Conservation (phyloP, 169 alveolate genomes). For the Plasmodium gallinaceum region DNA sequence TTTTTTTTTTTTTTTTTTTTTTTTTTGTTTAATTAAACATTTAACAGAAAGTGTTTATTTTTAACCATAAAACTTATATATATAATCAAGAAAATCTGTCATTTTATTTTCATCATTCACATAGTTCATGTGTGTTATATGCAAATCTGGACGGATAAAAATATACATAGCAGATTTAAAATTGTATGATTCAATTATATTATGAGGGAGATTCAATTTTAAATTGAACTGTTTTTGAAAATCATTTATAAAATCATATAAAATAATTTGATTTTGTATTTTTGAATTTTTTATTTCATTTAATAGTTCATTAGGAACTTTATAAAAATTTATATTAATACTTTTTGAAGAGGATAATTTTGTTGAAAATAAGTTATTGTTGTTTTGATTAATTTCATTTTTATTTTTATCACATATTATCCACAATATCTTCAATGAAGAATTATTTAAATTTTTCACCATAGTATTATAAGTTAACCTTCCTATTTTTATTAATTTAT, state of each 20-base stretch:
- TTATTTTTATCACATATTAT: conserved; percentile 17
- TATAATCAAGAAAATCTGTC: conserved; percentile 20
- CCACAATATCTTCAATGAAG: conserved; percentile 27
- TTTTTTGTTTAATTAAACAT: no score
- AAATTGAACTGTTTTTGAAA: conserved; percentile 42
- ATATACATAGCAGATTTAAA: conserved; percentile 46
- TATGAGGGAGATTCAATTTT: conserved; percentile 13
- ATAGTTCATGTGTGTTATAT: conserved; percentile 56
- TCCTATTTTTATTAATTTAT: conserved; percentile 17
- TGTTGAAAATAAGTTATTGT: neutral
- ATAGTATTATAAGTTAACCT: conserved; percentile 24
- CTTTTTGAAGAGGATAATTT: neutral
- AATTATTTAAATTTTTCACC: neutral
- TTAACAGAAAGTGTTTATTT: neutral
- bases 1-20: no score
- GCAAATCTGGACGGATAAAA: conserved; percentile 45
- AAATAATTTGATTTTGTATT: conserved; percentile 17
- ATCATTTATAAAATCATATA: conserved; percentile 43
- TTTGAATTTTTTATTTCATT: conserved; percentile 24
- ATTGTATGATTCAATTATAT: neutral
- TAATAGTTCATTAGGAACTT: conserved; percentile 6
- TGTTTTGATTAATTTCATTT: conserved; percentile 7
- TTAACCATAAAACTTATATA: conserved; percentile 43
- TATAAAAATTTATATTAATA: conserved; percentile 5
- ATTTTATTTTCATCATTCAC: conserved; percentile 30